Percentiles rank a stretch among this genome's conserved stretches.
These are phyloP conservation scores for Otatea glauca DNA, from an alignment of 176 grass and related monocot species.

Conservation along the genomic window DNA sequence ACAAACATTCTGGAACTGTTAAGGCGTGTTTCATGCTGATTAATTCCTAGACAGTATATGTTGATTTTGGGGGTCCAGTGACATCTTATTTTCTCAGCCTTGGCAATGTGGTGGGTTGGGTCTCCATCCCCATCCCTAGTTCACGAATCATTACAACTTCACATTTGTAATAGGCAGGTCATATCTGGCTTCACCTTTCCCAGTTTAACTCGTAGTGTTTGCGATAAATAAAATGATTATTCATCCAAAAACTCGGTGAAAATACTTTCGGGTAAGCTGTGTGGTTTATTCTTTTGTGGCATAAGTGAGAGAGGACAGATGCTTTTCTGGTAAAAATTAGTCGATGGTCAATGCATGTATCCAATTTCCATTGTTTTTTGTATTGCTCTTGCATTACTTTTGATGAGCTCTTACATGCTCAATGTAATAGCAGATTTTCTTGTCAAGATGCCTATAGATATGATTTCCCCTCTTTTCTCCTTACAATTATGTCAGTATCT, in stretches of 20 bases:
- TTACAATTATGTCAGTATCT: background rate
- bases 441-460: background rate
- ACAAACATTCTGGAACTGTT: conserved; percentile 8
- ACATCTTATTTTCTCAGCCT: conserved; percentile 1
- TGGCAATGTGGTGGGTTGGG: background rate
- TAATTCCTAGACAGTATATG: conserved; percentile 5
- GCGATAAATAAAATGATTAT: background rate
- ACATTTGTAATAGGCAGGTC: background rate
- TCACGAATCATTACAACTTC: conserved; percentile 11
- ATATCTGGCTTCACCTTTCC: conserved; percentile 5
- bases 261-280: background rate
- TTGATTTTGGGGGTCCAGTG: background rate
- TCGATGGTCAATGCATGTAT: background rate
- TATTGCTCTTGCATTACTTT: background rate
- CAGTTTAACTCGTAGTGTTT: background rate
- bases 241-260: background rate
- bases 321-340: background rate
- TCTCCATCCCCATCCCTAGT: background rate
- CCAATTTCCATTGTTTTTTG: background rate
- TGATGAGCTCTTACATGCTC: background rate
- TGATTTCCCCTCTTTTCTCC: background rate
- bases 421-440: background rate
- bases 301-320: background rate
- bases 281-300: background rate
- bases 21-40: conserved; percentile 1